Evolutionary conservation across 352 stramenopile genomes (phyloP).

Genomic region (Globisporangium cystogenes): DNA sequence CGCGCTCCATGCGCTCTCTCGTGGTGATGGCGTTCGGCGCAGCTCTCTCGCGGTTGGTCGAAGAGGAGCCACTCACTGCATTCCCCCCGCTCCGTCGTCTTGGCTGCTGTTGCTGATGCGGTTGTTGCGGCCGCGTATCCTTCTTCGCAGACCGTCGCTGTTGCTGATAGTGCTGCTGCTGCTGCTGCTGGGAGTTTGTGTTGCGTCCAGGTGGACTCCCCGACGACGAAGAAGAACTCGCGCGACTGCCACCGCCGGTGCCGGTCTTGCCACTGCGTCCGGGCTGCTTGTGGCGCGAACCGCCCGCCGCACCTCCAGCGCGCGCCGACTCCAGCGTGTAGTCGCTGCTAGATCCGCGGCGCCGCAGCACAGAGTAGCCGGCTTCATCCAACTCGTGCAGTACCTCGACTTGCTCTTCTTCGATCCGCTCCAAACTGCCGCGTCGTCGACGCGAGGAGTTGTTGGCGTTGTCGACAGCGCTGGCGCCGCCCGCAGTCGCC

Average conservation of each 20-base stretch:
- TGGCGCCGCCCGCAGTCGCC: neutral
- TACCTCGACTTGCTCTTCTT: slow-evolving; percentile 1
- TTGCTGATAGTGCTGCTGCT: slow-evolving; percentile 1
- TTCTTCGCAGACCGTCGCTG: slow-evolving; percentile 6
- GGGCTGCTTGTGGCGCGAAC: neutral
- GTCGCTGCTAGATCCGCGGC: slow-evolving; percentile 12
- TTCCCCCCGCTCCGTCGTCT: slow-evolving; percentile 1
- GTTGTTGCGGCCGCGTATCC: slow-evolving; percentile 2
- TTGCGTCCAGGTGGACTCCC: neutral
- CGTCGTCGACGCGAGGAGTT: slow-evolving; percentile 8
- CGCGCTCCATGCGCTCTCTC: slow-evolving; percentile 15
- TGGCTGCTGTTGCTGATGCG: neutral
- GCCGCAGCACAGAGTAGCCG: slow-evolving; percentile 51
- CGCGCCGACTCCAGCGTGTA: neutral
- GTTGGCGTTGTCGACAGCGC: neutral
- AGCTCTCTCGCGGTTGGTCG: neutral
- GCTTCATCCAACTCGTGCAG: slow-evolving; percentile 27
- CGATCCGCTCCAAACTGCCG: slow-evolving; percentile 13
- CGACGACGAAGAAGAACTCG: neutral
- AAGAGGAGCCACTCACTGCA: neutral
- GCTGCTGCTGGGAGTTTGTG: neutral
- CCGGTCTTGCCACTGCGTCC: neutral
- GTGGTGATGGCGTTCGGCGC: slow-evolving; percentile 4
- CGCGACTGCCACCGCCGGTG: neutral
- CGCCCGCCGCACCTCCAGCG: neutral